Evolutionary conservation across 345 rosid genomes (phyloP).

Genomic region (Gossypium rotundifolium): DNA sequence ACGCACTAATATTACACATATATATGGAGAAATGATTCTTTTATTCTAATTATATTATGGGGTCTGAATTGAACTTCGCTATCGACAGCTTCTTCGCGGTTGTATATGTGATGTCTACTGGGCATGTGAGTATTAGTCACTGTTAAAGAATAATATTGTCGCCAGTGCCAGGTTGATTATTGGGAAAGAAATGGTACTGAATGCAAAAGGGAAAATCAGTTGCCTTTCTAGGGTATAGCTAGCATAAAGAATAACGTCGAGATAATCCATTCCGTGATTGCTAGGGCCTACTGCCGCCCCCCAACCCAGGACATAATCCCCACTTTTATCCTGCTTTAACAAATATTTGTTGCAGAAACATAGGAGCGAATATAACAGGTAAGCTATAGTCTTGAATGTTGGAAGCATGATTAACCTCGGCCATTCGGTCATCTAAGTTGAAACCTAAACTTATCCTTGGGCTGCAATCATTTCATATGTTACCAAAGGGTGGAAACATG

Average conservation of each 20-base stretch:
- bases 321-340: neutral
- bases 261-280: neutral
- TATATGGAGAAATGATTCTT: neutral
- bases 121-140: constrained; percentile 6
- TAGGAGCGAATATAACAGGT: neutral
- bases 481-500: neutral
- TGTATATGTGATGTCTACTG: neutral
- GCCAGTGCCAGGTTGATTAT: neutral
- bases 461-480: neutral
- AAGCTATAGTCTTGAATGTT: neutral
- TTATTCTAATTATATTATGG: constrained; percentile 5
- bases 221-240: neutral
- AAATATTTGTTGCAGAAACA: too few species aligned
- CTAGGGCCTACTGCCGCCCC: constrained; percentile 1
- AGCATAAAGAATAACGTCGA: neutral
- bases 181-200: neutral
- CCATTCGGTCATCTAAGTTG: neutral
- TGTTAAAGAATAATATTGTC: neutral
- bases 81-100: neutral
- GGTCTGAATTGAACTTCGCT: neutral
- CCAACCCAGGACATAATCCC: too few species aligned
- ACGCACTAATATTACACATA: neutral
- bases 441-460: neutral
- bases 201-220: neutral
- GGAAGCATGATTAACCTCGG: neutral